Percentiles rank a stretch among this genome's conserved stretches.
Evolutionary conservation across 1,139 yeast genomes (phyloP).

Genomic region (Scheffersomyces quercinus): DNA sequence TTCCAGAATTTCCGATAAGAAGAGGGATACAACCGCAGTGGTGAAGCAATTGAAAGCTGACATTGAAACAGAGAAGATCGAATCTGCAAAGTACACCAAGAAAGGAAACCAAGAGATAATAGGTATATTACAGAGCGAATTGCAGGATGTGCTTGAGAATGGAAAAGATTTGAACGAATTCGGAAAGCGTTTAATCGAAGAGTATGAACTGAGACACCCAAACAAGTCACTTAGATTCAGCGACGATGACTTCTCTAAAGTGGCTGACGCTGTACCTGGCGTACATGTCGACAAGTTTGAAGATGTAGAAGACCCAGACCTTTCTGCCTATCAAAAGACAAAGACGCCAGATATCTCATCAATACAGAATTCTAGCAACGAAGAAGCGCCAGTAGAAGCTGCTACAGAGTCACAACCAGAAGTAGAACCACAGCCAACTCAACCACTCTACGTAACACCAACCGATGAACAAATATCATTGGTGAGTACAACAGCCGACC

Average conservation of each 20-base stretch:
- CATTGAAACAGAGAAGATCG: conserved; percentile 12
- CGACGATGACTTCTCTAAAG: conserved; percentile 9
- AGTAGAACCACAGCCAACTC: not conserved
- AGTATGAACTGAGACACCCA: conserved; percentile 16
- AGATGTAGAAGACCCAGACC: conserved; percentile 27
- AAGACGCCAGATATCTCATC: not conserved
- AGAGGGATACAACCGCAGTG: conserved; percentile 15
- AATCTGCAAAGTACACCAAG: conserved; percentile 1
- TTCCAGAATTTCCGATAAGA: conserved; percentile 20
- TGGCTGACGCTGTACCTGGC: conserved; percentile 3
- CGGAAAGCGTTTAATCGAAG: conserved; percentile 16
- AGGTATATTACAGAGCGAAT: conserved; percentile 10
- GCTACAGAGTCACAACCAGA: not conserved
- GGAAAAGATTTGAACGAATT: conserved; percentile 14
- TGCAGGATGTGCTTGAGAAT: conserved; percentile 18
- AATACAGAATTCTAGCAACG: not conserved
- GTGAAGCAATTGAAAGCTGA: conserved; percentile 22
- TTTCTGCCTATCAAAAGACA: conserved; percentile 17
- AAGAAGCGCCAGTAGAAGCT: not conserved
- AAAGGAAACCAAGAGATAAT: not conserved
- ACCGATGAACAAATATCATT: too few species aligned
- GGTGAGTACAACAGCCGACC: too few species aligned
- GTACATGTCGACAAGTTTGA: conserved; percentile 20
- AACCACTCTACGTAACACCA: too few species aligned
- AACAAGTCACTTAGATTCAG: conserved; percentile 15